A percentile compares a stretch with the other conserved stretches of the same genome.
Conservation (phyloP, 805 yeast species). For the Metschnikowia drakensbergensis region DNA sequence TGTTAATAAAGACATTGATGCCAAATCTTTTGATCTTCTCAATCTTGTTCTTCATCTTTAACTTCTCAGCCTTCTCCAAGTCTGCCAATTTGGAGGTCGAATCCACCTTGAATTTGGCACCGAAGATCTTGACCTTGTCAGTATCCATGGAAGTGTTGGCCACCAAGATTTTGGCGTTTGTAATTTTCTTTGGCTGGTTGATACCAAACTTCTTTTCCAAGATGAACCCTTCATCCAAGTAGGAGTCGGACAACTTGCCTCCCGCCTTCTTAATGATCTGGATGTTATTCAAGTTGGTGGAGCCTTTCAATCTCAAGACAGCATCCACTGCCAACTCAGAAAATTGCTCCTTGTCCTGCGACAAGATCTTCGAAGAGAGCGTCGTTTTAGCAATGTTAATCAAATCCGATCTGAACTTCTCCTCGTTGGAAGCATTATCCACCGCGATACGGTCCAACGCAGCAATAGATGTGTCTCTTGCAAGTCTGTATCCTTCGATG, state of each 20-base stretch:
- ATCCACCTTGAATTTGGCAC: constrained; percentile 96
- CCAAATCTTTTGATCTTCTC: constrained; percentile 85
- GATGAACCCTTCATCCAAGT: constrained; percentile 93
- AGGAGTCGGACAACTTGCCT: constrained; percentile 87
- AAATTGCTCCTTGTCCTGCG: constrained; percentile 92
- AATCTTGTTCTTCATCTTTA: constrained; percentile 86
- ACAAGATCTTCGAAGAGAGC: constrained; percentile 83
- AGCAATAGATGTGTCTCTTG: constrained; percentile 73
- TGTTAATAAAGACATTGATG: constrained; percentile 85
- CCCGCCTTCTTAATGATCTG: constrained; percentile 93
- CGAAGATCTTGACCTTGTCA: constrained; percentile 94
- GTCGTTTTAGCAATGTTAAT: constrained; percentile 90
- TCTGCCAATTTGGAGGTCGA: constrained; percentile 92
- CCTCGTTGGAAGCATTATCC: constrained; percentile 59
- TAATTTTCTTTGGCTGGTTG: constrained; percentile 82
- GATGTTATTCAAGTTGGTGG: constrained; percentile 85
- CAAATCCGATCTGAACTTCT: constrained; percentile 68
- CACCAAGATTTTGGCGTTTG: constrained; percentile 80
- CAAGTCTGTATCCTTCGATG: constrained; percentile 91
- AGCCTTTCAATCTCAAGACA: constrained; percentile 78
- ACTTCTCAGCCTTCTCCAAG: constrained; percentile 88
- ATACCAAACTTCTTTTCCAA: constrained; percentile 90
- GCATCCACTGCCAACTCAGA: constrained; percentile 93
- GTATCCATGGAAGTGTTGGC: constrained; percentile 97
- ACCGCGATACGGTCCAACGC: constrained; percentile 78